phyloP scores from a whole-genome alignment of 768 basidiomycete genomes.

The Boletus subcaerulescens region DNA sequence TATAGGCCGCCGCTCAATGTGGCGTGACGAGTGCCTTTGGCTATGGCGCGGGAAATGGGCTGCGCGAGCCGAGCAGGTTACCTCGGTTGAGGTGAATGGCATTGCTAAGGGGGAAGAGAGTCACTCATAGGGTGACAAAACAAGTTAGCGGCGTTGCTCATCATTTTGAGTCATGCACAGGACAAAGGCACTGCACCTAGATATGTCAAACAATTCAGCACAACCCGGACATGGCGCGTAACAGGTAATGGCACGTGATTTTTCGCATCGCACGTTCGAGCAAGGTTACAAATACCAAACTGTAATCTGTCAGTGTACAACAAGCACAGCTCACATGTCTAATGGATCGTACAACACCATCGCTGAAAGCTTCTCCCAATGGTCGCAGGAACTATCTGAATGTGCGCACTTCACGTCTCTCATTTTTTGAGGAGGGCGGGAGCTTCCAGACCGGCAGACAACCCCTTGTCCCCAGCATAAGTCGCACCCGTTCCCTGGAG shows the following conservation, averaged over 20 bases:
- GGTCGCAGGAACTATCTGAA: slow-evolving; percentile 3
- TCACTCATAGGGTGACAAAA: slow-evolving; percentile 7
- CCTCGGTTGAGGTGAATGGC: background rate
- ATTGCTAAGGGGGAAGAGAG: background rate
- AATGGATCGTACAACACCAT: slow-evolving; percentile 30
- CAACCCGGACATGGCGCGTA: slow-evolving; percentile 1
- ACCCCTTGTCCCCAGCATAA: slow-evolving; percentile 76
- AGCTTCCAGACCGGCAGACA: slow-evolving; percentile 71
- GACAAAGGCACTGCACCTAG: slow-evolving; percentile 24
- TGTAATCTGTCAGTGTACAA: slow-evolving; percentile 27
- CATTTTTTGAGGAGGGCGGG: slow-evolving; percentile 74
- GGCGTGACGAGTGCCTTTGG: slow-evolving; percentile 18
- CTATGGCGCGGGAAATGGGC: slow-evolving; percentile 22
- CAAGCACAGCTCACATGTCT: slow-evolving; percentile 19
- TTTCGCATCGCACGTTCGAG: slow-evolving; percentile 4
- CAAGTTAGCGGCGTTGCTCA: slow-evolving; percentile 1
- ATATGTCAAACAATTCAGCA: slow-evolving; percentile 7
- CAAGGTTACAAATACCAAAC: background rate
- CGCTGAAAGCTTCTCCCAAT: background rate
- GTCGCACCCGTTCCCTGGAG: slow-evolving; percentile 57
- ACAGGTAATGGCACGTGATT: slow-evolving; percentile 23
- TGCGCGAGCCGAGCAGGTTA: slow-evolving; percentile 18
- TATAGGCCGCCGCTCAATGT: slow-evolving; percentile 27
- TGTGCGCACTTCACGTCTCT: slow-evolving; percentile 5
- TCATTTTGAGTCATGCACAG: slow-evolving; percentile 19